A percentile compares a stretch with the other conserved stretches of the same genome.
Evolutionary conservation across 495 filamentous ascomycete species (phyloP).

Genomic region (Paragyromitra xinjiangensis): DNA sequence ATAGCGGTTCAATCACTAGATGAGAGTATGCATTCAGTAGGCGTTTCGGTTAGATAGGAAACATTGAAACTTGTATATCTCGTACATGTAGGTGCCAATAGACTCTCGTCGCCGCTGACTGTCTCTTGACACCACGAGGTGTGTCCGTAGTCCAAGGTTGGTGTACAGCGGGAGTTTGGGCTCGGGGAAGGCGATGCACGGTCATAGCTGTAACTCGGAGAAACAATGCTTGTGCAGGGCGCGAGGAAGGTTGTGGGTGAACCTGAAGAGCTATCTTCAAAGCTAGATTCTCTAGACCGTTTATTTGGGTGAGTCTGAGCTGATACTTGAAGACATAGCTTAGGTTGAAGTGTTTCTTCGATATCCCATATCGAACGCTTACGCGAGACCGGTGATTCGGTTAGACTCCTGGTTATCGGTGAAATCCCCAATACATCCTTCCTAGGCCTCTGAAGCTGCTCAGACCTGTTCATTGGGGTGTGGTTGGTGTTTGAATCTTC

Average conservation of each 20-base stretch:
- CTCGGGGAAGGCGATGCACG: not conserved
- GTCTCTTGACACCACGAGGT: not conserved
- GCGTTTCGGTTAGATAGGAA: not conserved
- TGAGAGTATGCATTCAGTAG: not conserved
- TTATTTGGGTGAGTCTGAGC: not conserved
- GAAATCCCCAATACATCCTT: not conserved
- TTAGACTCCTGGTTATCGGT: not conserved
- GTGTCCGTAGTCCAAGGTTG: not conserved
- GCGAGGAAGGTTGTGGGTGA: not conserved
- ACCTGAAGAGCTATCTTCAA: not conserved
- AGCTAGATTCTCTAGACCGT: conserved; percentile 8
- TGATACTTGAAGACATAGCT: not conserved
- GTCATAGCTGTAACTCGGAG: not conserved
- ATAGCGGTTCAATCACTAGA: not conserved
- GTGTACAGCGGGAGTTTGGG: not conserved
- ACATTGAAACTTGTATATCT: not conserved
- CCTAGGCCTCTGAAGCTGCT: not conserved
- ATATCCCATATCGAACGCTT: conserved; percentile 1
- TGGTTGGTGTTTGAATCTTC: too few species aligned
- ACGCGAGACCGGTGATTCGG: not conserved
- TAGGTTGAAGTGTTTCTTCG: not conserved
- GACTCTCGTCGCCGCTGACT: not conserved
- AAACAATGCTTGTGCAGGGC: not conserved
- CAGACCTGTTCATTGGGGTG: not conserved
- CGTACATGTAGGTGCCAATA: not conserved